Base-by-base conservation (phyloP, 2,329 filamentous ascomycete species). In the Teratosphaeriaceae sp. region DNA sequence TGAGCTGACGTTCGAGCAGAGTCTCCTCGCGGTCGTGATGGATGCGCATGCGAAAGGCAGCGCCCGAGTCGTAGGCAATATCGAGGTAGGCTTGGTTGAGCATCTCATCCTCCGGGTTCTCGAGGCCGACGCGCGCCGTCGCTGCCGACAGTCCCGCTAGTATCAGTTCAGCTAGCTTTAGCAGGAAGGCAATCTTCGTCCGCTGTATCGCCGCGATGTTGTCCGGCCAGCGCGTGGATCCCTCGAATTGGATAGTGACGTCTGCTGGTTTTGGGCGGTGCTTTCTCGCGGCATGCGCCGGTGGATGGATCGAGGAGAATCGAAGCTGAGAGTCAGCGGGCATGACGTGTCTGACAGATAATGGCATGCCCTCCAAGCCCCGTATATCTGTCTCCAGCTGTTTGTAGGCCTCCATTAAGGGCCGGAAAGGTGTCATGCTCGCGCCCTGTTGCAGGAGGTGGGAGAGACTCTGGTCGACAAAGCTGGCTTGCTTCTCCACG, bases 171-270 rank as follows among this genome's bases (percentile, higher is more conserved):
- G 82, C 80, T 44, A 95, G 80, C 55, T 80, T 82, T 7, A 84
- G 64, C 9, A 86, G 72, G 60, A 98, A 94, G 3, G 94, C 92
- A 29, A 94, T 78, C 65, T 98, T 98, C 11, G 88, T 89, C 58
- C 88, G 80, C 63, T 98, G 92, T 43, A 97, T 95, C 4, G 90
- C 89, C 3, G 79, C 79, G 7, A 97, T 68, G 58, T 94, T 88
- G 59, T 97, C 89, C 0, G 92, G 92, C 92, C 92, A 98, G 53
- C 87, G 84, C 35, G 81, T 83, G 5, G 92, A 97, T 3, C 85
- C 86, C 67, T 98, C 92, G 55, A 98, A 97, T 59, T 90, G 89
- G 37, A 98, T 74, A 31, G 88, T 76, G 23, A 94, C 77, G 52
- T 94, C 82, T 52, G 89, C 83, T 0, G 86, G 83, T 13, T 42